Percentiles rank a stretch among this genome's conserved stretches.
These are phyloP conservation scores for Cicer cuneatum DNA, from an alignment of 306 rosid genomes.

Conservation along the genomic window DNA sequence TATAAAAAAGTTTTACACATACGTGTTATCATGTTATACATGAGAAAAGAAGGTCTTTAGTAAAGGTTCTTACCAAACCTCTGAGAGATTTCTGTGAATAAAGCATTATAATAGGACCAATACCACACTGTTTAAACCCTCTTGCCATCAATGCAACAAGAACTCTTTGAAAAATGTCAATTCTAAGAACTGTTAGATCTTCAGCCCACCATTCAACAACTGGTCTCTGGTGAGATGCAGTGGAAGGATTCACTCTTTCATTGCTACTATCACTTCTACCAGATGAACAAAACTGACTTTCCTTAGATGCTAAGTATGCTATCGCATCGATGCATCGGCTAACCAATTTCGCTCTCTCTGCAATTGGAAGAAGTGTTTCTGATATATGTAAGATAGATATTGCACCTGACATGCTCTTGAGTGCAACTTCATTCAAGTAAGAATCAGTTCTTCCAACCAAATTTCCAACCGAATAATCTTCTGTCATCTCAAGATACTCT, in stretches of 20 bases:
- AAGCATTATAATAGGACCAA: slow-evolving; percentile 86
- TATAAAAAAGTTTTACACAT: neutral
- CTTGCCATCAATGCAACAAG: slow-evolving; percentile 84
- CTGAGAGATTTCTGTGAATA: slow-evolving; percentile 87
- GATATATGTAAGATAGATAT: slow-evolving; percentile 63
- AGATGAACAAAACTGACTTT: slow-evolving; percentile 61
- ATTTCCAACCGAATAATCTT: slow-evolving; percentile 74
- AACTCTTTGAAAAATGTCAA: slow-evolving; percentile 86
- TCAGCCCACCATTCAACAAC: slow-evolving; percentile 95
- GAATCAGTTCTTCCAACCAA: slow-evolving; percentile 76
- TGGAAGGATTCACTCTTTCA: slow-evolving; percentile 53
- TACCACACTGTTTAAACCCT: slow-evolving; percentile 77
- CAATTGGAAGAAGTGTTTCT: slow-evolving; percentile 68
- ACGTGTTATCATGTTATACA: neutral
- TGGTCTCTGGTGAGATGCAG: slow-evolving; percentile 54
- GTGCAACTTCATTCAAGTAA: slow-evolving; percentile 79
- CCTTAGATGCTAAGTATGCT: slow-evolving; percentile 72
- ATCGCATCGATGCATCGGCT: slow-evolving; percentile 80
- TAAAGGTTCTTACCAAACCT: slow-evolving; percentile 84
- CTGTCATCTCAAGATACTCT: slow-evolving; percentile 93
- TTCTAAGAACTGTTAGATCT: slow-evolving; percentile 78
- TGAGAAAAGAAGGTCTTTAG: slow-evolving; percentile 12
- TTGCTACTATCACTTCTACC: slow-evolving; percentile 50
- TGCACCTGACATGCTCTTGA: slow-evolving; percentile 70
- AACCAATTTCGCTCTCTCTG: slow-evolving; percentile 79